phyloP scores from a whole-genome alignment of 441 rosid species.

The Geranium incanum region DNA sequence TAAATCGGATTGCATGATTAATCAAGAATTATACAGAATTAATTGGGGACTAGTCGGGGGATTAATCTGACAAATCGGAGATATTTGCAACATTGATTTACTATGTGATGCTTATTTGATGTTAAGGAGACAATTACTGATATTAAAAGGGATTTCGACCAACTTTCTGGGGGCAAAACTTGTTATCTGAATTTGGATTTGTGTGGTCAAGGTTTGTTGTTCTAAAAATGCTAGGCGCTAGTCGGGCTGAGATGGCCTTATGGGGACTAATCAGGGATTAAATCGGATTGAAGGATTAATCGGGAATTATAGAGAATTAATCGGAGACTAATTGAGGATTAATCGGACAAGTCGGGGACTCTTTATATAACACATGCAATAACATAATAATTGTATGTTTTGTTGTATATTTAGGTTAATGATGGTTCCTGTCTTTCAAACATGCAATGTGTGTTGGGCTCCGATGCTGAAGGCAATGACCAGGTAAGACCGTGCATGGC shows the following conservation, averaged over 20 bases:
- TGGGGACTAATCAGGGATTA: too few relatives aligned
- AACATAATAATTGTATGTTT: background rate
- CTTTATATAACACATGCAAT: background rate
- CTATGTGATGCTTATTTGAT: background rate
- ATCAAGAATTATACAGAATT: too few relatives aligned
- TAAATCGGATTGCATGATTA: too few relatives aligned
- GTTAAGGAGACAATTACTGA: background rate
- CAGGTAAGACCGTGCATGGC: constrained; percentile 41
- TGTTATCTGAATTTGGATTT: background rate
- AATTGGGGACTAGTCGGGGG: too few relatives aligned
- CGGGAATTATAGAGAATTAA: too few relatives aligned
- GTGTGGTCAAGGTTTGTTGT: background rate
- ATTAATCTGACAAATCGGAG: too few relatives aligned
- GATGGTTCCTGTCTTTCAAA: constrained; percentile 92
- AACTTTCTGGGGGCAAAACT: background rate
- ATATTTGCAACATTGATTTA: too few relatives aligned
- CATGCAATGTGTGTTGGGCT: constrained; percentile 83
- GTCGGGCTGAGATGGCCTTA: too few relatives aligned
- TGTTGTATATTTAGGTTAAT: constrained; percentile 41
- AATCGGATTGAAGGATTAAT: too few relatives aligned
- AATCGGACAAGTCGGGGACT: too few relatives aligned
- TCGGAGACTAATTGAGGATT: too few relatives aligned
- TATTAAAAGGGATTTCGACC: background rate
- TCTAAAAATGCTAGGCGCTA: background rate
- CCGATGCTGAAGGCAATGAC: constrained; percentile 75